These are phyloP conservation scores for Tetradesmus lagerheimii DNA, from an alignment of 139 green algal species.

Conservation along the genomic window DNA sequence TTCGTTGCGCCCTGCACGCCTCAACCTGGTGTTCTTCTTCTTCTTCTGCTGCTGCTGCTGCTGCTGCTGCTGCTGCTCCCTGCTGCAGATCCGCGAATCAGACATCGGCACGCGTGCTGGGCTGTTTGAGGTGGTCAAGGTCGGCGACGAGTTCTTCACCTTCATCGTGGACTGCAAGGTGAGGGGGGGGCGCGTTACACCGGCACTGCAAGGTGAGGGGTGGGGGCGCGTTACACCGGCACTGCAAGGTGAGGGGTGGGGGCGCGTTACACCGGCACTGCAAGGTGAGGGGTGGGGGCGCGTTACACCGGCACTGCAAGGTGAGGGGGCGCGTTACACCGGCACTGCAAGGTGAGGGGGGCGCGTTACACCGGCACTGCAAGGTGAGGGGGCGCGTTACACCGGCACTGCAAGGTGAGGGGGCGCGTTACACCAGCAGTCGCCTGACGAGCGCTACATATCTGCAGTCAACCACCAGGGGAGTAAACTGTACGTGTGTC, in stretches of 20 bases:
- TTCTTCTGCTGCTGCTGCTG: neutral
- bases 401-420: neutral
- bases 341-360: slow-evolving; percentile 85
- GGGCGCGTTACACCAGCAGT: no score
- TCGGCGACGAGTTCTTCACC: slow-evolving; percentile 99
- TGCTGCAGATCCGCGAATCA: slow-evolving; percentile 65
- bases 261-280: neutral
- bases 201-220: neutral
- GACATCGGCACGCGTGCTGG: slow-evolving; percentile 95
- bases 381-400: slow-evolving; percentile 50
- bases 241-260: no score
- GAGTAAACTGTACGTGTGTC: no score
- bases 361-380: no score
- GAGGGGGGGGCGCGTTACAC: neutral
- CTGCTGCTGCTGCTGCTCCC: neutral
- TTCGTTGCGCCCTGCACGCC: neutral
- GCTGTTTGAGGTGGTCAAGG: slow-evolving; percentile 98
- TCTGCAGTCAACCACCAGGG: no score
- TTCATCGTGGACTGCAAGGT: slow-evolving; percentile 98
- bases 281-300: neutral
- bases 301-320: neutral
- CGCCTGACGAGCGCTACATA: no score
- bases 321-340: no score
- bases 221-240: no score
- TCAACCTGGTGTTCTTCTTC: neutral